Conservation (phyloP, 768 basidiomycete genomes). For the Calocybe cyanea region DNA sequence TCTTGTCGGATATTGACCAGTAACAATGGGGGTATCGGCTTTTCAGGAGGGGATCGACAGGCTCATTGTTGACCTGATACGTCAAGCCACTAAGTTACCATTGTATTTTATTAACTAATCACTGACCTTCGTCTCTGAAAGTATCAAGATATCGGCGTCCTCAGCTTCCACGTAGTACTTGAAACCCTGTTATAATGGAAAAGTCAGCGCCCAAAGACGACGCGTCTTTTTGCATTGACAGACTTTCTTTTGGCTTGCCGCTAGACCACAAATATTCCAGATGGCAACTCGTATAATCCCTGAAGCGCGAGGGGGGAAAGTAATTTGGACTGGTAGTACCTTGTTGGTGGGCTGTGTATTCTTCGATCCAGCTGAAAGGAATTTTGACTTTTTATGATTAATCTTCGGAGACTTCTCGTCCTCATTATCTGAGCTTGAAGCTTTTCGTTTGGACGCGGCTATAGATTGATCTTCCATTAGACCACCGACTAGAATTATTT, state of each 20-base stretch:
- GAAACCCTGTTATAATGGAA: conserved; percentile 65
- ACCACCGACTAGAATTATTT: too few relatives aligned
- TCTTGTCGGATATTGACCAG: conserved; percentile 77
- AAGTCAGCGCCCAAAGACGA: neutral
- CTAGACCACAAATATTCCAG: conserved; percentile 82
- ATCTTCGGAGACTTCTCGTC: conserved; percentile 16
- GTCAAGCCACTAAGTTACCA: neutral
- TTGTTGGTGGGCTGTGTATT: conserved; percentile 73
- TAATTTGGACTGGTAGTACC: conserved; percentile 58
- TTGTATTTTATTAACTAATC: neutral
- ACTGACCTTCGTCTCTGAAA: conserved; percentile 82
- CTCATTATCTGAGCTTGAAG: conserved; percentile 24
- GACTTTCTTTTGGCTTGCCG: conserved; percentile 77
- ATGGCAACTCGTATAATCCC: conserved; percentile 55
- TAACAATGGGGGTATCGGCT: conserved; percentile 64
- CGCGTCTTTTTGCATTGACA: neutral
- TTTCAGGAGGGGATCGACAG: conserved; percentile 54
- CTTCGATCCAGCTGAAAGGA: conserved; percentile 6
- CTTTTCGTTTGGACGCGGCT: conserved; percentile 24
- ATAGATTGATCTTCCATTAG: too few relatives aligned
- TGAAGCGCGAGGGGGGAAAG: conserved; percentile 45
- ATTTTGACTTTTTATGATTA: conserved; percentile 19
- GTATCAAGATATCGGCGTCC: conserved; percentile 76
- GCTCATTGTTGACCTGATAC: conserved; percentile 64
- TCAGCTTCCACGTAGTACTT: conserved; percentile 80